Evolutionary conservation across 2,329 filamentous ascomycete species (phyloP).

Genomic region (Paramyrothecium roridum): DNA sequence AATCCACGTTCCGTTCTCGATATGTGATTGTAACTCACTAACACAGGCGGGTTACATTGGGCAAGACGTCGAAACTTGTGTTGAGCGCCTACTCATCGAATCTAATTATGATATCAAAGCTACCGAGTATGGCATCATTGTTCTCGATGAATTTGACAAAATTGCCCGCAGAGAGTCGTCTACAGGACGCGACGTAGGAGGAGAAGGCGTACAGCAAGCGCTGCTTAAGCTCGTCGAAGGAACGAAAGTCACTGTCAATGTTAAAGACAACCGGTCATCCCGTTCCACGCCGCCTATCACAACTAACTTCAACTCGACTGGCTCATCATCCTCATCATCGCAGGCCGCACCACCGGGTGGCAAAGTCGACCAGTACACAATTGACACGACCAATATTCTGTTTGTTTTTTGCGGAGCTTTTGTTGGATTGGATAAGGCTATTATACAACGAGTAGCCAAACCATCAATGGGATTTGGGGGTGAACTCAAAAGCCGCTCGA

Average conservation of each 20-base stretch:
- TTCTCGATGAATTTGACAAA: conserved; percentile 96
- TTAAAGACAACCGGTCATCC: conserved; percentile 70
- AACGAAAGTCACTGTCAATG: conserved; percentile 86
- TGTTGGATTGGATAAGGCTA: conserved; percentile 82
- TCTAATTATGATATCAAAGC: conserved; percentile 83
- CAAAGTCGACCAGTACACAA: conserved; percentile 63
- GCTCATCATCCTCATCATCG: conserved; percentile 39
- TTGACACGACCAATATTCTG: conserved; percentile 93
- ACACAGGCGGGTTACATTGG: conserved; percentile 97
- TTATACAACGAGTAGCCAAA: conserved; percentile 83
- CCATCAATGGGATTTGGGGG: conserved; percentile 89
- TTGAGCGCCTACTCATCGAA: conserved; percentile 85
- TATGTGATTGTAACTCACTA: conserved; percentile 93
- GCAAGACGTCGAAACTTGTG: conserved; percentile 94
- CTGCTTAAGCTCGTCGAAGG: conserved; percentile 95
- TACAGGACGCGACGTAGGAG: conserved; percentile 90
- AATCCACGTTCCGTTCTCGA: conserved; percentile 92
- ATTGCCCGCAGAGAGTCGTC: conserved; percentile 84
- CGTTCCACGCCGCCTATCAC: conserved; percentile 50
- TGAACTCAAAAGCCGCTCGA: conserved; percentile 61
- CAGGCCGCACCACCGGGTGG: conserved; percentile 43
- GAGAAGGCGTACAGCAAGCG: conserved; percentile 95
- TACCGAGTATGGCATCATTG: conserved; percentile 89
- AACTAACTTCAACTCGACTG: conserved; percentile 46
- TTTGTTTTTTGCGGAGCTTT: conserved; percentile 98